Base-by-base conservation (phyloP, 192 early-diverging fungal species). In the Coemansia sp. region DNA sequence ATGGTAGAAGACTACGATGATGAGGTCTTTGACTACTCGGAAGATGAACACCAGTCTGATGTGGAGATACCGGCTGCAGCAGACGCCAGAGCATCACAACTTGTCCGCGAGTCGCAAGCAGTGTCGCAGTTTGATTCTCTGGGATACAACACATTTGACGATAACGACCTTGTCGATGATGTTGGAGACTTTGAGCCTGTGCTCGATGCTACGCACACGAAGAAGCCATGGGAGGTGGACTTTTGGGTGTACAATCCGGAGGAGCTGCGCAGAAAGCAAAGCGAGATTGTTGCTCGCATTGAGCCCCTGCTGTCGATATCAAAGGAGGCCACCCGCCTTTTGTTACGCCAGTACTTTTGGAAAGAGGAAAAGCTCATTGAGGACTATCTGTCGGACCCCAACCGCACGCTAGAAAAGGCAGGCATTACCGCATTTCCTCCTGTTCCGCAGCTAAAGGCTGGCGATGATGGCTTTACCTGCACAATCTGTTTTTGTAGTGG, bases 401-500 rank as follows among this genome's bases (percentile, higher is more conserved):
- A 72, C 13, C 63, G 72, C 42, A 79, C 76, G 26, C 45, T 83
- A 56, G 68, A 66, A 45, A 72, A 71, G 52, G 70, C 61, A 10
- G 81, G 81, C 2, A 32, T 83, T 15, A 19, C 56, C 8, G 59
- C 68, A 5, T 48, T 68, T 39, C 63, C 66, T 43, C 52, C 58
- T 12, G 32, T 47, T 32, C 69, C 69, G 37, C 21, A 58, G 53
- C 64, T 79, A 40, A 50, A 65, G 61, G 13, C 67, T 16, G 73
- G 76, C 18, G 71, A 77, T 45, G 48, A 57, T 7, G 72, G 64
- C 18, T 95, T 96, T 71, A 77, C 80, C 52, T 99, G 98, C 83
- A 91, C 91, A 37, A 94, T 99, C 68, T 99, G 98, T 85, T 98
- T 87, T 76, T 85, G 86, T 54, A 70, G 59, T 32, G 75, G 76